Percentiles rank a stretch among this genome's conserved stretches.
phyloP scores from a whole-genome alignment of 371 early-diverging fungal genomes.

The Cokeromyces recurvatus region DNA sequence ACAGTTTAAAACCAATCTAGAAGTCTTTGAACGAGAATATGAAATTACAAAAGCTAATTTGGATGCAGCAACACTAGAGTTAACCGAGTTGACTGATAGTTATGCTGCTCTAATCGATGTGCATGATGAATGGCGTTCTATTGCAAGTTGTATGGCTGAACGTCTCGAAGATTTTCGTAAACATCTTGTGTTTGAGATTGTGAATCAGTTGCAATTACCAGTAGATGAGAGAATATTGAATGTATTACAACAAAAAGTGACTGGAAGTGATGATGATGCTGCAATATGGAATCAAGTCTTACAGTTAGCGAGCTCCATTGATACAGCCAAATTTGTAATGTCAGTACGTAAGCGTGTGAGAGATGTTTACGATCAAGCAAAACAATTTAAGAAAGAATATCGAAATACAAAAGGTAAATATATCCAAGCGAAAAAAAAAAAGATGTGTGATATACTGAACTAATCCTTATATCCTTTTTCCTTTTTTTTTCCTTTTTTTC shows the following conservation, averaged over 20 bases:
- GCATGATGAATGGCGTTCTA: conserved; percentile 22
- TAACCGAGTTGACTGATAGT: conserved; percentile 11
- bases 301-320: conserved; percentile 23
- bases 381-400: conserved; percentile 35
- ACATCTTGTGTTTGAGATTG: conserved; percentile 29
- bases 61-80: conserved; percentile 12
- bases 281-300: conserved; percentile 34
- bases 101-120: conserved; percentile 22
- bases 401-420: conserved; percentile 34
- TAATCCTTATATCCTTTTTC: neutral
- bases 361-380: conserved; percentile 42
- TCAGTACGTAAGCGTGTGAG: conserved; percentile 38
- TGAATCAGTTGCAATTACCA: conserved; percentile 37
- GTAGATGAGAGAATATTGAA: conserved; percentile 36
- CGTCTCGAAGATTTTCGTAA: conserved; percentile 35
- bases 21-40: conserved; percentile 1
- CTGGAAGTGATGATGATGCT: conserved; percentile 23
- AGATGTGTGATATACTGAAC: no score
- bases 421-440: no score
- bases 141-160: conserved; percentile 35
- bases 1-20: conserved; percentile 2
- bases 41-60: conserved; percentile 4
- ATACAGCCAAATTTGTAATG: conserved; percentile 27
- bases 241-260: conserved; percentile 24
- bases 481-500: neutral